Evolutionary conservation across 805 yeast species (phyloP).

Genomic region (Suhomyces sp.): DNA sequence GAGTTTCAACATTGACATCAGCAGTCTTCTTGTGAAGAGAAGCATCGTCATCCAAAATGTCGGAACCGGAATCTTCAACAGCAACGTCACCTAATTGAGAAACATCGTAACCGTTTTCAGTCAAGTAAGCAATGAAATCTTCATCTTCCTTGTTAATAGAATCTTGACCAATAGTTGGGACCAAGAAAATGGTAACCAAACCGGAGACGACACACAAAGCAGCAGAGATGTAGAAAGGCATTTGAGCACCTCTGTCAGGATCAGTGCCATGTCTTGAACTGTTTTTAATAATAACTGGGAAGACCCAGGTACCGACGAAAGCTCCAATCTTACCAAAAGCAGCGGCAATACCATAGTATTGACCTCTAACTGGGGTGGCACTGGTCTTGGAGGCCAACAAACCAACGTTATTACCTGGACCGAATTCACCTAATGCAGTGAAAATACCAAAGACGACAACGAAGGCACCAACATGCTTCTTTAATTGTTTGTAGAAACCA

Average conservation of each 20-base stretch:
- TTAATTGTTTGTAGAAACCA: conserved; percentile 56
- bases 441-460: conserved; percentile 88
- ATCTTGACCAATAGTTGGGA: conserved; percentile 83
- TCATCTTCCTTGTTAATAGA: conserved; percentile 78
- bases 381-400: conserved; percentile 81
- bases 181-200: conserved; percentile 60
- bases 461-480: conserved; percentile 68
- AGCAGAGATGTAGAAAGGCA: conserved; percentile 82
- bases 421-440: conserved; percentile 85
- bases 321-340: conserved; percentile 93
- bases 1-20: conserved; percentile 8
- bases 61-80: conserved; percentile 6
- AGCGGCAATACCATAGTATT: conserved; percentile 87
- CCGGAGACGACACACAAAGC: conserved; percentile 75
- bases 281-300: conserved; percentile 72
- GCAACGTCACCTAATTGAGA: conserved; percentile 48
- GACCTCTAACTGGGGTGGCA: conserved; percentile 87
- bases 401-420: conserved; percentile 93
- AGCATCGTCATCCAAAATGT: no score
- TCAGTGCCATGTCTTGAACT: conserved; percentile 49
- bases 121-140: conserved; percentile 65
- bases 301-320: conserved; percentile 83
- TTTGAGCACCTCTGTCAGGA: conserved; percentile 57
- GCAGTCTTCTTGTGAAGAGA: conserved; percentile 2
- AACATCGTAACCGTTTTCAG: conserved; percentile 68